Percentiles rank a stretch among this genome's conserved stretches.
phyloP scores from a whole-genome alignment of 106 monocot species.

The Acanthochlamys bracteata region DNA sequence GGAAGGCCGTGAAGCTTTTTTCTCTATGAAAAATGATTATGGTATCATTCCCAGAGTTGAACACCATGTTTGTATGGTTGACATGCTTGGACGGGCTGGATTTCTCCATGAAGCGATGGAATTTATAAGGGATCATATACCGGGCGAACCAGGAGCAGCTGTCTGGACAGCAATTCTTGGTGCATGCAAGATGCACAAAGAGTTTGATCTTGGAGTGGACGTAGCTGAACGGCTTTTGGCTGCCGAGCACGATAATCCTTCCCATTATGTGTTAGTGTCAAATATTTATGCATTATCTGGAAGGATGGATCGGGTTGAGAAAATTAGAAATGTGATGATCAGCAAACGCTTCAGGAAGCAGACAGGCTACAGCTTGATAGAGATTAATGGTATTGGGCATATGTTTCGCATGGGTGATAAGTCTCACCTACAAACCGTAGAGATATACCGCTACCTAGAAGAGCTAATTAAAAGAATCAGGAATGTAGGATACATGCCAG shows the following conservation, averaged over 20 bases:
- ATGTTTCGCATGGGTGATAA: conserved; percentile 56
- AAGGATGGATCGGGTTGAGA: conserved; percentile 39
- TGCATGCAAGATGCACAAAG: conserved; percentile 52
- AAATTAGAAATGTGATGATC: conserved; percentile 34
- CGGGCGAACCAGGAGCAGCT: conserved; percentile 31
- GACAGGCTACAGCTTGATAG: conserved; percentile 45
- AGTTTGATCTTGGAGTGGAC: conserved; percentile 35
- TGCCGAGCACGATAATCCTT: conserved; percentile 39
- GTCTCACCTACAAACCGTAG: conserved; percentile 22
- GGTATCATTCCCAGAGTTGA: conserved; percentile 31
- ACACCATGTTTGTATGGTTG: conserved; percentile 59
- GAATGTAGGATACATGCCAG: conserved; percentile 31
- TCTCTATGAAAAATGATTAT: conserved; percentile 34
- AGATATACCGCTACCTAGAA: conserved; percentile 38
- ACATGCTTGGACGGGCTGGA: conserved; percentile 53
- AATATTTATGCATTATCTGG: conserved; percentile 43
- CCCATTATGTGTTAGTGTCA: conserved; percentile 49
- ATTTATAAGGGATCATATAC: conserved; percentile 22
- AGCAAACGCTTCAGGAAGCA: conserved; percentile 36
- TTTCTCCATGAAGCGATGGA: conserved; percentile 27
- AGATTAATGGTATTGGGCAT: conserved; percentile 23
- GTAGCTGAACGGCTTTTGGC: conserved; percentile 31
- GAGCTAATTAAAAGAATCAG: conserved; percentile 28
- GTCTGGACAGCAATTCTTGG: conserved; percentile 55
- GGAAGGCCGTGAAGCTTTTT: conserved; percentile 28